These are phyloP conservation scores for Corymbia calophylla DNA, from an alignment of 441 rosid genomes.

Conservation along the genomic window DNA sequence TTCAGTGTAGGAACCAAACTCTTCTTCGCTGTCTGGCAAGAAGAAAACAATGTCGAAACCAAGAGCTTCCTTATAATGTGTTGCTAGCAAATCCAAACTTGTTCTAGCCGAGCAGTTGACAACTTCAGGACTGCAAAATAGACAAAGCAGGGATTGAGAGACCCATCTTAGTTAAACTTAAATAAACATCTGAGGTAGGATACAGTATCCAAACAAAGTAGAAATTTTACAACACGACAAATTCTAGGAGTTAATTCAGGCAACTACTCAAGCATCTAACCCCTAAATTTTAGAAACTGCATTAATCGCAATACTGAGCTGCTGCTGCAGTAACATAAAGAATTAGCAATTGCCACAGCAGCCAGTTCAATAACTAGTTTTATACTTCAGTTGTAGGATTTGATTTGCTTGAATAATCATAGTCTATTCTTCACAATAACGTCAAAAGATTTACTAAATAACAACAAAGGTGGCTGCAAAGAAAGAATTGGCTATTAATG, in stretches of 20 bases:
- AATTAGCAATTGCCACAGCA: neutral
- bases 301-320: neutral
- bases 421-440: neutral
- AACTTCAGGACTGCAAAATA: conserved; percentile 69
- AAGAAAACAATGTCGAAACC: conserved; percentile 85
- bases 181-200: neutral
- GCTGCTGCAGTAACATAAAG: neutral
- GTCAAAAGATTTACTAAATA: neutral
- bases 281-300: neutral
- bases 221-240: neutral
- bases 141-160: neutral
- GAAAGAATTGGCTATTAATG: neutral
- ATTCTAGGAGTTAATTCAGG: neutral
- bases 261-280: neutral
- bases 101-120: conserved; percentile 98
- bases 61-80: conserved; percentile 70
- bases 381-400: neutral
- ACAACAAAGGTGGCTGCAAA: neutral
- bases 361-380: neutral
- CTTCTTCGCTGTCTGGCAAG: conserved; percentile 92
- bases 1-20: conserved; percentile 92
- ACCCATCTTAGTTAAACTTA: neutral
- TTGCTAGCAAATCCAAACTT: conserved; percentile 88
- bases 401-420: neutral
- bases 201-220: neutral